These are phyloP conservation scores for Arabidopsis suecica DNA, from an alignment of 345 rosid species.

Conservation along the genomic window DNA sequence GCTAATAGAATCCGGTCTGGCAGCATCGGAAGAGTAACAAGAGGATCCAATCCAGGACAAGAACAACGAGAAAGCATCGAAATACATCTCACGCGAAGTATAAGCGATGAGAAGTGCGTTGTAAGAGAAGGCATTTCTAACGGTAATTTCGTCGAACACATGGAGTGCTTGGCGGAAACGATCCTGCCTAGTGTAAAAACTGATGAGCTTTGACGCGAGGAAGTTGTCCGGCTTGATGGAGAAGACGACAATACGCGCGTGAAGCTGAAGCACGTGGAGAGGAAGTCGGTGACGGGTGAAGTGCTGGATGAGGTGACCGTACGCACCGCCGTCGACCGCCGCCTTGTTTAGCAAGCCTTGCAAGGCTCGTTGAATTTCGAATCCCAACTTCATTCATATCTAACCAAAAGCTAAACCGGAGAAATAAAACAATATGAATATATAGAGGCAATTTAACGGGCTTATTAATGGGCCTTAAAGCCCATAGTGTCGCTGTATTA, in stretches of 20 bases:
- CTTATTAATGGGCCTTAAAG: neutral
- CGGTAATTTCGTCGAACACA: constrained; percentile 74
- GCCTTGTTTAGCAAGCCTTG: constrained; percentile 38
- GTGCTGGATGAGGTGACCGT: constrained; percentile 66
- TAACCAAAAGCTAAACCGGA: constrained; percentile 36
- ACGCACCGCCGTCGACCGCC: constrained; percentile 61
- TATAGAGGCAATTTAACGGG: neutral
- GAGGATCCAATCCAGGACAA: constrained; percentile 44
- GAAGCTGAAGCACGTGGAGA: constrained; percentile 78
- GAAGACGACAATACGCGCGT: constrained; percentile 62
- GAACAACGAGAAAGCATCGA: constrained; percentile 58
- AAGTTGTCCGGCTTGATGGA: constrained; percentile 67
- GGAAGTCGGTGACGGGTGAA: constrained; percentile 59
- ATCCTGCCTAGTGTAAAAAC: constrained; percentile 53
- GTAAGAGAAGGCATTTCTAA: constrained; percentile 62
- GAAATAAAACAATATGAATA: neutral
- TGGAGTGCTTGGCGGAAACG: constrained; percentile 55
- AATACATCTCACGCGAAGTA: constrained; percentile 56
- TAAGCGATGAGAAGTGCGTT: constrained; percentile 79
- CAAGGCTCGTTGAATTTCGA: constrained; percentile 49
- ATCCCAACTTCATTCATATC: constrained; percentile 45
- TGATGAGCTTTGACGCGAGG: constrained; percentile 76
- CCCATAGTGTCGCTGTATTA: neutral
- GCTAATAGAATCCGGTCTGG: constrained; percentile 61
- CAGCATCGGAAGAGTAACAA: constrained; percentile 31